These are phyloP conservation scores for Saccharomyces hybrid DNA, from an alignment of 1,139 yeast species.

Conservation along the genomic window DNA sequence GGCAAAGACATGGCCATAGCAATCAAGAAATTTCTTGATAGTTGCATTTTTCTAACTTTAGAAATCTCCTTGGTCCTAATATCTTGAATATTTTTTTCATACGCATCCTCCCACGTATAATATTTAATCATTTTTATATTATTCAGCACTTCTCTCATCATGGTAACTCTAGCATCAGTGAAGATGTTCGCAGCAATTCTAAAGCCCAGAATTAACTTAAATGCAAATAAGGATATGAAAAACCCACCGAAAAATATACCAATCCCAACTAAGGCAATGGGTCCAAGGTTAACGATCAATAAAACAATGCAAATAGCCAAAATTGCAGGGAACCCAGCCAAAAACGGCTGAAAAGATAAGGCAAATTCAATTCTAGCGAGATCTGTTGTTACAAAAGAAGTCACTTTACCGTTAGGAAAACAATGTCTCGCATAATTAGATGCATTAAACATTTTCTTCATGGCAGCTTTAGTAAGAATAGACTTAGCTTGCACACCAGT, in stretches of 20 bases:
- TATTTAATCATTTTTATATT: conserved; percentile 48
- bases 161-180: conserved; percentile 45
- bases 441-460: conserved; percentile 58
- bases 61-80: conserved; percentile 43
- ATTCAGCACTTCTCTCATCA: conserved; percentile 45
- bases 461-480: conserved; percentile 55
- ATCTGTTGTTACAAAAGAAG: conserved; percentile 73
- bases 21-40: conserved; percentile 49
- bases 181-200: conserved; percentile 41
- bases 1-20: conserved; percentile 58
- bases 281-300: conserved; percentile 64
- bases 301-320: conserved; percentile 54
- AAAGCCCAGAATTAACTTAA: conserved; percentile 37
- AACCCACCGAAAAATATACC: conserved; percentile 42
- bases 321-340: conserved; percentile 57
- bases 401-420: conserved; percentile 60
- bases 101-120: conserved; percentile 57
- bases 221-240: conserved; percentile 28
- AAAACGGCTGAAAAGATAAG: conserved; percentile 58
- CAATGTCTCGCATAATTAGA: conserved; percentile 52
- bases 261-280: conserved; percentile 60
- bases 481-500: conserved; percentile 67
- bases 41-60: conserved; percentile 43
- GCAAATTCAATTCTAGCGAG: conserved; percentile 76
- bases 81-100: conserved; percentile 39